A percentile compares a stretch with the other conserved stretches of the same genome.
Evolutionary conservation across 495 filamentous ascomycete genomes (phyloP).

Genomic region (Ascodesmis nigricans): DNA sequence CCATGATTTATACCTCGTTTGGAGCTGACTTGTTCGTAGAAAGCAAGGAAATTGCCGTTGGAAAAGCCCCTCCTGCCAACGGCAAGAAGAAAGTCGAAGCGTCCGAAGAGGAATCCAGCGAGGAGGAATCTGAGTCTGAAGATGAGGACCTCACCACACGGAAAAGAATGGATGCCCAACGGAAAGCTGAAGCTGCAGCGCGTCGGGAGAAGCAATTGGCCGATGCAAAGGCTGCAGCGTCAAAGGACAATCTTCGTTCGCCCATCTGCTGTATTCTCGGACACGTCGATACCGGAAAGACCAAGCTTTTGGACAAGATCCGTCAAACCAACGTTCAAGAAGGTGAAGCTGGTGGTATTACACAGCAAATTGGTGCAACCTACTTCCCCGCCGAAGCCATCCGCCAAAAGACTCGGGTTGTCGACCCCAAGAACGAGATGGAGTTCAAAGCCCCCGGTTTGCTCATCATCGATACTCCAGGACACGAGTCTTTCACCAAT

Average conservation of each 20-base stretch:
- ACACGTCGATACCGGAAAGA: conserved; percentile 99
- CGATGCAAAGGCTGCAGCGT: conserved; percentile 75
- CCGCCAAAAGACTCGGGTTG: conserved; percentile 69
- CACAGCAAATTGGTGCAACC: conserved; percentile 97
- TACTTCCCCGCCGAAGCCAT: conserved; percentile 97
- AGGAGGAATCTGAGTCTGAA: conserved; percentile 45
- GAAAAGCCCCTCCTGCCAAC: conserved; percentile 5
- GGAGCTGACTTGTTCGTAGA: background rate
- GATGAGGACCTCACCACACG: conserved; percentile 50
- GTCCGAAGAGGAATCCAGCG: conserved; percentile 27
- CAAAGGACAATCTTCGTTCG: conserved; percentile 82
- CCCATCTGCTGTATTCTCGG: conserved; percentile 99
- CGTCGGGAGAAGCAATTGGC: conserved; percentile 72
- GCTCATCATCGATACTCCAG: conserved; percentile 92
- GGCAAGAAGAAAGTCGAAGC: conserved; percentile 18
- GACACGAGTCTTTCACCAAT: conserved; percentile 99
- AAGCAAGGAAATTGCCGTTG: too few relatives aligned
- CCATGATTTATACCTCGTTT: background rate
- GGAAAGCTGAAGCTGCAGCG: conserved; percentile 79
- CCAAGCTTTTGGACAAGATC: conserved; percentile 95
- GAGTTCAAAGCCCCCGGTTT: conserved; percentile 97
- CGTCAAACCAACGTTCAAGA: conserved; percentile 98
- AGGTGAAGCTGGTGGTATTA: conserved; percentile 98
- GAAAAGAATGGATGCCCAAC: conserved; percentile 42
- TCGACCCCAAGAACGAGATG: conserved; percentile 76